These are phyloP conservation scores for Pseudopithomyces maydicus DNA, from an alignment of 2,329 filamentous ascomycete species.

Conservation along the genomic window DNA sequence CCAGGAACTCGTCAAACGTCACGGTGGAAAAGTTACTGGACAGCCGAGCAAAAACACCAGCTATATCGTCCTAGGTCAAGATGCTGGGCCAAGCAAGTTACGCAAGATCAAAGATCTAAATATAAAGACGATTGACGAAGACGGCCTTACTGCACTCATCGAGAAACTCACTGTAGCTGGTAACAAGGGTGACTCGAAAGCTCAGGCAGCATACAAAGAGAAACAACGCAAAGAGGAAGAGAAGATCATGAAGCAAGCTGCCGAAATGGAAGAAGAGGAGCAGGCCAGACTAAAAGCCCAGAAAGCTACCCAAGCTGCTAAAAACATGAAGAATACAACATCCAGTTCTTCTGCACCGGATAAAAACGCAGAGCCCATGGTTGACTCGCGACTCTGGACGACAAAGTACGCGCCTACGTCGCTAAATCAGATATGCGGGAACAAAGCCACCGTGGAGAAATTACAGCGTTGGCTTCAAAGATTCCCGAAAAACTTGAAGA, in stretches of 20 bases:
- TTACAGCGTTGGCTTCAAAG: conserved; percentile 85
- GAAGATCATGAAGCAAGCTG: conserved; percentile 78
- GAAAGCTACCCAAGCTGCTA: conserved; percentile 42
- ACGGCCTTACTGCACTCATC: conserved; percentile 88
- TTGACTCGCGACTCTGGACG: conserved; percentile 71
- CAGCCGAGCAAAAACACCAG: conserved; percentile 91
- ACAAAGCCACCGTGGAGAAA: conserved; percentile 87
- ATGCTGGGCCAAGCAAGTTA: conserved; percentile 93
- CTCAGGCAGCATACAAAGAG: conserved; percentile 81
- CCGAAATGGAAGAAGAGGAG: conserved; percentile 88
- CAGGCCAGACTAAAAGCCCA: conserved; percentile 68
- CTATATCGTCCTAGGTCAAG: conserved; percentile 87
- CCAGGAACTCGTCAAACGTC: conserved; percentile 84
- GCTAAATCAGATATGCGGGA: conserved; percentile 89
- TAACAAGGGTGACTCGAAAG: conserved; percentile 73
- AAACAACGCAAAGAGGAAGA: conserved; percentile 86
- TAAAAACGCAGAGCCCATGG: conserved; percentile 25
- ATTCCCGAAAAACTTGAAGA: conserved; percentile 79
- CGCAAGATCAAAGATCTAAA: conserved; percentile 78
- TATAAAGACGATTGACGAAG: conserved; percentile 92
- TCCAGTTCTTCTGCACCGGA: conserved; percentile 27
- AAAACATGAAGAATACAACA: conserved; percentile 45
- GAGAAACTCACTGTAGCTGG: conserved; percentile 80
- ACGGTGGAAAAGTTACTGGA: conserved; percentile 87
- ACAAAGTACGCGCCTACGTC: conserved; percentile 91